Evolutionary conservation across 257 asterid species (phyloP), one percentile per base, ranked within the genome.

Genomic region (Mitragyna speciosa): DNA sequence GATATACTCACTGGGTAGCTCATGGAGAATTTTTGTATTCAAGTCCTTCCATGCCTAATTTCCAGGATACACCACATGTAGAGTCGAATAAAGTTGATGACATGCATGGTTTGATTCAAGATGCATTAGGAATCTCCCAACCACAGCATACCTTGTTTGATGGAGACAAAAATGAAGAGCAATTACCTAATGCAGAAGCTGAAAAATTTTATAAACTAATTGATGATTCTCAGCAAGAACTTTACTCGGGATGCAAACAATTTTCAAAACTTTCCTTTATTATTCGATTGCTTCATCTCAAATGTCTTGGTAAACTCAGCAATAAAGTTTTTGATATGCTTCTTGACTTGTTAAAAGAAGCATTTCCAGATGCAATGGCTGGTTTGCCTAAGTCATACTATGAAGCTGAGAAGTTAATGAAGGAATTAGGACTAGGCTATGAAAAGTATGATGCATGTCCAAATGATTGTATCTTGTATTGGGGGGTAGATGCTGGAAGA

Each of bases 401-500:
- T 15, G 72, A 76, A 17, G 31, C 56, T 4, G n/a, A 63, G 7
- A 76, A 48, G 81, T 36, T 36, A 36, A 36, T 36, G 39, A 36
- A 36, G 39, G 39, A 36, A 36, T 36, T 36, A 4, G 39, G 30
- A 14, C 49, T 67, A 19, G n/a, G 59, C 0, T 77, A 48, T 20
- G 41, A 67, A 10, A 78, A 67, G 24, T 45, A 45, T 48, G 68
- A 78, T 78, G 72, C 75, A 2, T 78, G 70, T 49, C 52, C 30
- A 28, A 78, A 78, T 78, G 81, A 30, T 31, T 78, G 26, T 24
- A 78, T 24, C 12, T 33, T 78, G 19, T 78, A 30, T 36, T 36
- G 39, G 4, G n/a, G n/a, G 39, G 39, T 2, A 4, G 39, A 36
- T 36, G 39, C 39, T 36, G 4, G 39, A 36, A 36, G 39, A 36